Base-by-base conservation (phyloP, 495 filamentous ascomycete species). In the Trichoderma parareesei region DNA sequence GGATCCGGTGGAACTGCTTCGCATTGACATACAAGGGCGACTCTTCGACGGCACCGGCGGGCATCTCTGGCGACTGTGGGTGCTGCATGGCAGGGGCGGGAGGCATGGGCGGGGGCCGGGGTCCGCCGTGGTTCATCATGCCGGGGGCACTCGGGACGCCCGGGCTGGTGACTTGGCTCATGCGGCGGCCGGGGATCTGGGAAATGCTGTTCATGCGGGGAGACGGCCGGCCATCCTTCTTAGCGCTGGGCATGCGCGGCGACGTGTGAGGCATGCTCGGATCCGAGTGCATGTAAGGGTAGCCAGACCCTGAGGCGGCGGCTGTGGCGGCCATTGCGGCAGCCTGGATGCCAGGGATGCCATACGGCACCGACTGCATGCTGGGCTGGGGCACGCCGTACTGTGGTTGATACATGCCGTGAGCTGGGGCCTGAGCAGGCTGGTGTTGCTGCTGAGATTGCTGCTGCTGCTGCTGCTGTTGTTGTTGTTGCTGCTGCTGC, bases 11-110 rank as follows among this genome's bases (percentile, higher is more conserved):
- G 70, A 98, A 98, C 72, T 98, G 94, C 75, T 98, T 98, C 3
- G 94, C 94, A 71, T 98, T 98, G 71, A 98, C 94, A 68, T 98
- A 98, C 8, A 98, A 80, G 0, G 94, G 94, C 6, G 94, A 92
- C 74, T 98, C 94, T 75, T 98, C 94, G 14, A 89, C 89, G 38
- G 77, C 78, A 3, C 88, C 86, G 4, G 88, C 81, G 1, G 88
- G 84, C 72, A 94, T 84, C 69, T 97, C 94, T 1, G 92, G 91
- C 2, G 92, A 95, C 62, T 89, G 84, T 59, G 90, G 91, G 64
- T 86, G 89, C 0, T 77, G 79, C 78, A 80, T 79, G 70, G 79
- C 77, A 9, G 74, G 72, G 10, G 69, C 69, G 5, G 80, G 75
- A 69, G 81, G 77, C 64, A 79, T 78, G 7, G 78, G 75, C 49